These are phyloP conservation scores for Fragaria nilgerrensis DNA, from an alignment of 306 rosid species.

Conservation along the genomic window DNA sequence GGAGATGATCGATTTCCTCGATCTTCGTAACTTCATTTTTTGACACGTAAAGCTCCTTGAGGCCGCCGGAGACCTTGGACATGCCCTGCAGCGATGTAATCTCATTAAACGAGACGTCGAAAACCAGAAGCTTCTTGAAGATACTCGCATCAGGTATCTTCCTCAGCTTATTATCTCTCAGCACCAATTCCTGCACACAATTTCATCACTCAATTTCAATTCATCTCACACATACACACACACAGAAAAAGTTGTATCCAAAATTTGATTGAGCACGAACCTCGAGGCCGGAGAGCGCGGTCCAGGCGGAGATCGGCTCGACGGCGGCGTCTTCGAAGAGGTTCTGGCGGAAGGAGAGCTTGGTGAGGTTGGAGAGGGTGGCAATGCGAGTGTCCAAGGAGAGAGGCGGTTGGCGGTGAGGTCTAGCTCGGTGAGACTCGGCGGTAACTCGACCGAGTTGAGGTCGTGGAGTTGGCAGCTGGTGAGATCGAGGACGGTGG, in stretches of 20 bases:
- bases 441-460: slow-evolving; percentile 64
- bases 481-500: slow-evolving; percentile 72
- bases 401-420: slow-evolving; percentile 81
- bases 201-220: not conserved
- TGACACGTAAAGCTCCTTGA: slow-evolving; percentile 88
- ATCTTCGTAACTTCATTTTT: slow-evolving; percentile 76
- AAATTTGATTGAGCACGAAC: slow-evolving; percentile 19
- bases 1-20: slow-evolving; percentile 82
- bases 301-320: slow-evolving; percentile 66
- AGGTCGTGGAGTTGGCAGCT: slow-evolving; percentile 85
- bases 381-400: slow-evolving; percentile 74
- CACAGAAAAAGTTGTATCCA: not conserved
- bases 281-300: slow-evolving; percentile 57
- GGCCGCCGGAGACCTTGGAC: slow-evolving; percentile 45
- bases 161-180: slow-evolving; percentile 73
- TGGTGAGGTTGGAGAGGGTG: slow-evolving; percentile 59
- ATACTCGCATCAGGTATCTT: slow-evolving; percentile 71
- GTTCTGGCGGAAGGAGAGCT: slow-evolving; percentile 88
- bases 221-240: no score
- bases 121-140: slow-evolving; percentile 65
- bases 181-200: slow-evolving; percentile 62
- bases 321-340: slow-evolving; percentile 64
- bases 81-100: slow-evolving; percentile 66
- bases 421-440: slow-evolving; percentile 77
- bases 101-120: slow-evolving; percentile 83